phyloP scores from a whole-genome alignment of 73 alveolate genomes.

The Stentor roeselii region DNA sequence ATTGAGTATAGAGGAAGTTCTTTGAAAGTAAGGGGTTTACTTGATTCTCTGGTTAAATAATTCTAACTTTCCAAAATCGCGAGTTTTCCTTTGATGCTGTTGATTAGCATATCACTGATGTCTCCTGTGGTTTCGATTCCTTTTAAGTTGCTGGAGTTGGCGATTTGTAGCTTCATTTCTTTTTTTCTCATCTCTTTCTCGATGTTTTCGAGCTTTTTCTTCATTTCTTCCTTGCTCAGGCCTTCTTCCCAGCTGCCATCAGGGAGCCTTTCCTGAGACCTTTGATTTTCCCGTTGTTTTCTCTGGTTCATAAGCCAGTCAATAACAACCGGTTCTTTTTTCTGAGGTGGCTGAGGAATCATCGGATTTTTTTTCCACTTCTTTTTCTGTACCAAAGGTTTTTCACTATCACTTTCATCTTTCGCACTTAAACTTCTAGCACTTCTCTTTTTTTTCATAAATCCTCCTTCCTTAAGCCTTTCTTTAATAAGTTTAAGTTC shows the following conservation, averaged over 20 bases:
- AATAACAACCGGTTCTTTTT: not conserved
- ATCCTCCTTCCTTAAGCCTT: not conserved
- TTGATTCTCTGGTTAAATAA: too few species aligned
- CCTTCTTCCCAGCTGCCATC: not conserved
- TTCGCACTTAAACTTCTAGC: not conserved
- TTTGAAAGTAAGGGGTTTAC: not conserved
- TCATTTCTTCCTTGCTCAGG: not conserved
- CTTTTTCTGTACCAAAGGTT: not conserved
- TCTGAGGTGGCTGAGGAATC: conserved; percentile 7
- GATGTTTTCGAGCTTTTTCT: not conserved
- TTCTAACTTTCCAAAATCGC: conserved; percentile 16
- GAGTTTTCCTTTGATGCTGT: not conserved
- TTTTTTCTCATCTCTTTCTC: not conserved
- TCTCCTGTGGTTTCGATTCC: not conserved
- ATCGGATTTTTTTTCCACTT: conserved; percentile 21
- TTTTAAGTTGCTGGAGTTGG: not conserved
- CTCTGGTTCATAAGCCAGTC: not conserved
- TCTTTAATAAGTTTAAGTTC: conserved; percentile 2
- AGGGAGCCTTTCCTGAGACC: not conserved
- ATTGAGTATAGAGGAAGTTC: not conserved
- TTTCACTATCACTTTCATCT: not conserved
- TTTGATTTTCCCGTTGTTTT: conserved; percentile 1
- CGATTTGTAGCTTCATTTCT: conserved; percentile 2
- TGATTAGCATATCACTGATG: conserved; percentile 12
- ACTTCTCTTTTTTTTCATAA: not conserved